Evolutionary conservation across 2,329 filamentous ascomycete genomes (phyloP), one percentile per base, ranked within the genome.

Genomic region (Colletotrichum sp.): DNA sequence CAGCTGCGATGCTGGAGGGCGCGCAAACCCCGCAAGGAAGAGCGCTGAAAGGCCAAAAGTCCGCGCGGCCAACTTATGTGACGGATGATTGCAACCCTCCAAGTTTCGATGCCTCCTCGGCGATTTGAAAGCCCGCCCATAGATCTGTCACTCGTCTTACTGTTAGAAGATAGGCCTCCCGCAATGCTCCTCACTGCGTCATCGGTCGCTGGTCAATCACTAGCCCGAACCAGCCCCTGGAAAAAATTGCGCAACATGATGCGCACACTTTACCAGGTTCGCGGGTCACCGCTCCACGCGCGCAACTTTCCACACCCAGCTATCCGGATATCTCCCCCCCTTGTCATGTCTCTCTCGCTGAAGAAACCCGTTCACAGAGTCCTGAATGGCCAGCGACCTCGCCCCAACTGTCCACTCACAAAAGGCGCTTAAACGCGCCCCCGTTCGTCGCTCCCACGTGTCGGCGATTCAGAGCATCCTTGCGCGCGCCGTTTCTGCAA

Each of bases 231-330:
- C n/a, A 52, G 2, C 44, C 44, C 44, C 44, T 22, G 62, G n/a
- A 66, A 29, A 29, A 29, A 22, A 49, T 29, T 52, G 63, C 36
- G 36, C 59, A 44, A 66, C 16, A 63, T n/a, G 27, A 66, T 44
- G 36, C 22, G 22, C 63, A 29, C 63, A 29, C 7, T 2, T 15
- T 49, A 66, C 63, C 36, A 29, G 34, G 63, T 66, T 66, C 63
- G 36, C 63, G 63, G 63, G 36, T 66, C 63, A 30, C 29, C 30
- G 32, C 63, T 66, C 16, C 63, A 49, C 22, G 63, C 63, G 15
- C 25, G 36, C 25, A 1, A 44, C 19, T 27, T 66, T n/a, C 63
- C 63, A 49, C 44, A 1, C 29, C 63, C 63, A 29, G 36, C 9
- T 66, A 36, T 49, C 9, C 3, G 27, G 36, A 3, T 22, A 12